A percentile compares a stretch with the other conserved stretches of the same genome.
Conservation (phyloP, 176 grass and related monocot species). For the Tillandsia leiboldiana region DNA sequence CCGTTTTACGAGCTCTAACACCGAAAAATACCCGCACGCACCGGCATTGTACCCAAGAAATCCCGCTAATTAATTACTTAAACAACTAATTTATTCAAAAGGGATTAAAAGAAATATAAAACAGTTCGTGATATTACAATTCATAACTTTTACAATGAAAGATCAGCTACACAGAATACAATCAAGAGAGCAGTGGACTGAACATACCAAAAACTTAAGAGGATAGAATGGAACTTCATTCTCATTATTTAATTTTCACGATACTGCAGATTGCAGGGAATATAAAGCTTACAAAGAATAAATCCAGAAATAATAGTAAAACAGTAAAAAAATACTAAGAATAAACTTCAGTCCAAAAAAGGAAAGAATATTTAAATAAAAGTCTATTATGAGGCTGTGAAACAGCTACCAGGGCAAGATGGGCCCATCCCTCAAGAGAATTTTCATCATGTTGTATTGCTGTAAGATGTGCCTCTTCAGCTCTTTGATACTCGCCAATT, state of each 20-base stretch:
- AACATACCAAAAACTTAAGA: neutral
- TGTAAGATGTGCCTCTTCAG: slow-evolving; percentile 86
- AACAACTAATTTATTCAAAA: too few relatives aligned
- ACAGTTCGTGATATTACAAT: too few relatives aligned
- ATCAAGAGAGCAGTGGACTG: slow-evolving; percentile 1
- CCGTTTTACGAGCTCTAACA: too few relatives aligned
- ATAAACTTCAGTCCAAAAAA: slow-evolving; percentile 8
- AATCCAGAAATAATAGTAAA: neutral
- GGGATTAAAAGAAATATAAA: too few relatives aligned
- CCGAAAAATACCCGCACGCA: too few relatives aligned
- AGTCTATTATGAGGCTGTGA: slow-evolving; percentile 10
- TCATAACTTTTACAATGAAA: too few relatives aligned
- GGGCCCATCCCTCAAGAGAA: slow-evolving; percentile 87
- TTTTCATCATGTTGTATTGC: slow-evolving; percentile 69
- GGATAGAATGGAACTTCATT: neutral
- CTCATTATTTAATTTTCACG: too few relatives aligned
- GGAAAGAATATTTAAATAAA: slow-evolving; percentile 15
- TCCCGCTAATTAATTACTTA: too few relatives aligned
- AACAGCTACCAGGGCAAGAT: slow-evolving; percentile 78
- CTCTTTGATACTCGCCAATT: slow-evolving; percentile 62
- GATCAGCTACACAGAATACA: neutral
- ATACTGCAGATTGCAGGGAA: too few relatives aligned
- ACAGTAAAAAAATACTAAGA: neutral
- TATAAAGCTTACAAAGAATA: neutral
- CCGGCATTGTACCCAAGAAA: too few relatives aligned